Base-by-base conservation (phyloP, 192 early-diverging fungal genomes). In the Backusella circina region DNA sequence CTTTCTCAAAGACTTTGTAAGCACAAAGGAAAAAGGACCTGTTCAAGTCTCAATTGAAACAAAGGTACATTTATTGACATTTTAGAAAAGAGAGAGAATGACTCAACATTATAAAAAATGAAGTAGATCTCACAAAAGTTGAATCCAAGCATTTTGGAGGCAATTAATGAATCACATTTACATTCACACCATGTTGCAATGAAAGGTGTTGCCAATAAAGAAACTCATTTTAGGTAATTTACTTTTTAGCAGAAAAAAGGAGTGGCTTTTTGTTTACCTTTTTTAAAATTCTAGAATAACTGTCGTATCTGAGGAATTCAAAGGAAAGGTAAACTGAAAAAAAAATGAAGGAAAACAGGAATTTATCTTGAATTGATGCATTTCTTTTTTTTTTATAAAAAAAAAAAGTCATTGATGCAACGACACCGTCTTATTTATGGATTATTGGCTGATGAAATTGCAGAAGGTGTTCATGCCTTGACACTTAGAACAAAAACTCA, bases 101-200 rank as follows among this genome's bases (percentile, higher is more conserved):
- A 31, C 3, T 44, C 2, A 35, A 2, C 33, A 28, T 47, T n/a
- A 15, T 37, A 16, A 36, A 36, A 21, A 12, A 15, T 23, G 18
- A 30, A 5, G 21, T 30, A 72, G 74, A 31, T 75, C 1, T 73
- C 66, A 10, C 82, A 84, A 13, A 77, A 83, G 4, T 79, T 92
- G 32, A 71, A 80, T 28, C 95, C 95, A 2, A 79, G 78, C 3
- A 70, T 77, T 18, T 80, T 97, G 35, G 86, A 93, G 39, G 92
- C 95, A 37, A 82, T 88, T 35, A 95, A 97, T 79, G 94, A 97
- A 65, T 91, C 90, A 10, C 85, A 88, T 35, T 87, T 91, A 76
- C 95, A 97, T 76, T 83, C 90, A 9, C 90, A 92, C 66, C 95
- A 97, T 82, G 91, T 88, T 41, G 90, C 95, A 12, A 97, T 97